Evolutionary conservation across 352 stramenopile species (phyloP), one percentile per base, ranked within the genome.

Genomic region (Pythium oligandrum): DNA sequence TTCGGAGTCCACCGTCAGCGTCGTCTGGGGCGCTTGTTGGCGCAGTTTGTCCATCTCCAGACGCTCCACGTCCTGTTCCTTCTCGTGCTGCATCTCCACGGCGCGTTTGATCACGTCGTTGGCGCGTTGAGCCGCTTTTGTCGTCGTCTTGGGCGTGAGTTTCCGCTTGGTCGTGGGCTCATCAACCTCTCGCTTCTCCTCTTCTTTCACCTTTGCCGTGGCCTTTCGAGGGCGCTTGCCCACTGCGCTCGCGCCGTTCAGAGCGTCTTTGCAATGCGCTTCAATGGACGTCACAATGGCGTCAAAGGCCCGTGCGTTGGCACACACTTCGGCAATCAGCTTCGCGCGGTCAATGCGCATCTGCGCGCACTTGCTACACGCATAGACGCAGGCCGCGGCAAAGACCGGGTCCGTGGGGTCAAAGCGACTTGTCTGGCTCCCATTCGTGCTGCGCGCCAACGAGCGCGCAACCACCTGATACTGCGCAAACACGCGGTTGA

Each of bases 251-350:
- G 1, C 11, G 31, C 43, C 10, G 9, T 17, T 48, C 43, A 26
- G 17, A 26, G 17, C 17, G 17, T 26, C 17, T 26, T 26, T 26
- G 17, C 17, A 63, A 38, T 55, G 17, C 8, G 80, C 71, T 62
- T 90, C 77, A 40, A 90, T 80, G 34, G 77, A 86, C 6, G 71
- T 77, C 17, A 90, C 74, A 46, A 90, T 83, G 0, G 75, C 65
- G 26, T 86, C 75, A 32, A 90, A 90, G 8, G 64, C 61, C 38
- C 72, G 81, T 26, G 70, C 63, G 53, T 82, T 85, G 6, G 72
- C 80, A 39, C 75, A 87, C 32, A 87, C 72, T 11, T 71, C 69
- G 31, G 77, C 68, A 6, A 88, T 42, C n/a, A 90, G 53, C 48
- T 70, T 83, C 10, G 55, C 58, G 42, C 75, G 76, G 44, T 88